Base-by-base conservation (phyloP, 2,329 filamentous ascomycete genomes). In the Colletotrichum chrysophilum region DNA sequence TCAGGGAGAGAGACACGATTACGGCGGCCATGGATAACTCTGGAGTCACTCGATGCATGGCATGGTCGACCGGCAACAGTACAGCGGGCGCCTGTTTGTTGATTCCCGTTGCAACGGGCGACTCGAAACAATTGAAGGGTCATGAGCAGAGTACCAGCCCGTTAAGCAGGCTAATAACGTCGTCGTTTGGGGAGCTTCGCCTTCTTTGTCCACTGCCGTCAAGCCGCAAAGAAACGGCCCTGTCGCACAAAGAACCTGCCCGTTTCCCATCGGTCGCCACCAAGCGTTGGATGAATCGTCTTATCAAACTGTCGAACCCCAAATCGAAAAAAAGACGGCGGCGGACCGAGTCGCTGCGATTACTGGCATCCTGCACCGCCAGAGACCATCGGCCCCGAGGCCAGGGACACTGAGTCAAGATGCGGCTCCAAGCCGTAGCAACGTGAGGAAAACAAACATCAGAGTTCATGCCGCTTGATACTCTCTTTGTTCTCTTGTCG, bases 381-480 rank as follows among this genome's bases (percentile, higher is more conserved):
- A 55, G 18, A 48, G n/a, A 14, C 21, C 30, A 60, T 62, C 68
- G 55, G 72, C 43, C 64, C 56, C 62, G 64, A 75, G 48, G 64
- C 68, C 55, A 21, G 34, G 21, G 21, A 16, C 16, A 56, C 62
- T 58, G 69, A 62, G 61, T 67, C 56, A 73, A 68, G 64, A 58
- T 73, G 73, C 67, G 73, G 73, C 73, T 75, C 73, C 56, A 66
- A 68, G 24, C 70, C 56, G 56, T 75, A 30, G 73, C 73, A 73
- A 75, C 73, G 70, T 56, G 9, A 38, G 16, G 21, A 8, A 64
- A 71, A 71, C 60, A 67, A 38, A 68, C 62, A 30, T 75, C 58
- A 58, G 28, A 64, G 38, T 64, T 72, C 28, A 36, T 52, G 70
- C 69, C 73, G 64, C 64, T 43, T 67, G 70, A 65, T 64, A 61